These are phyloP conservation scores for Phaseolus lunatus DNA, from an alignment of 306 rosid genomes.

Conservation along the genomic window DNA sequence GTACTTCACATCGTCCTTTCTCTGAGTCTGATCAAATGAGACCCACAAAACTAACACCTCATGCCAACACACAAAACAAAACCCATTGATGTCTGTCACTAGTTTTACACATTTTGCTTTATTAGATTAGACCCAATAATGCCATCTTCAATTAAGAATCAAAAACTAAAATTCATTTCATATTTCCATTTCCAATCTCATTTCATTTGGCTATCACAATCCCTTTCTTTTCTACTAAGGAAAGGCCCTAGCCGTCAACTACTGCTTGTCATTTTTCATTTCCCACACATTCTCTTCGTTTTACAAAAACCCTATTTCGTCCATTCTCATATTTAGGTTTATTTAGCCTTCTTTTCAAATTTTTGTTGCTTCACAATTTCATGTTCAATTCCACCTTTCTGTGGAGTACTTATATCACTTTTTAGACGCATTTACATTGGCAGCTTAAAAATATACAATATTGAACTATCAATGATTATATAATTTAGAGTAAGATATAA, in stretches of 20 bases:
- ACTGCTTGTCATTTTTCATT: constrained; percentile 62
- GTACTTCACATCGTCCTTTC: constrained; percentile 44
- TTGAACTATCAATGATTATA: too few species aligned
- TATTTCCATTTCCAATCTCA: constrained; percentile 16
- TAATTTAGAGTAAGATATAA: too few species aligned
- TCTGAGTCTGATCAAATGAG: constrained; percentile 29
- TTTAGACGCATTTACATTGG: too few species aligned
- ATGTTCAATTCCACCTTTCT: background rate
- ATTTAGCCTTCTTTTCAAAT: background rate
- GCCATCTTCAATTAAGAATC: background rate
- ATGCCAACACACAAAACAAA: constrained; percentile 34
- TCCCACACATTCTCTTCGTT: too few species aligned
- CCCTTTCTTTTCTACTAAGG: constrained; percentile 51
- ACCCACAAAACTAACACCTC: constrained; percentile 54
- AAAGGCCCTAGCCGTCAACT: constrained; percentile 70
- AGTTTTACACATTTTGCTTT: constrained; percentile 29
- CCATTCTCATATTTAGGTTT: background rate
- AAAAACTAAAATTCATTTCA: background rate
- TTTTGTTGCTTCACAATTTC: background rate
- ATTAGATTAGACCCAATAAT: constrained; percentile 52
- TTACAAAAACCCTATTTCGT: too few species aligned
- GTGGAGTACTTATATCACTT: background rate
- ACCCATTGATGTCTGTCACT: background rate
- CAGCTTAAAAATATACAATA: too few species aligned
- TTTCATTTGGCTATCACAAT: constrained; percentile 31